These are phyloP conservation scores for Penicillium nucicola DNA, from an alignment of 495 filamentous ascomycete species.

Conservation along the genomic window DNA sequence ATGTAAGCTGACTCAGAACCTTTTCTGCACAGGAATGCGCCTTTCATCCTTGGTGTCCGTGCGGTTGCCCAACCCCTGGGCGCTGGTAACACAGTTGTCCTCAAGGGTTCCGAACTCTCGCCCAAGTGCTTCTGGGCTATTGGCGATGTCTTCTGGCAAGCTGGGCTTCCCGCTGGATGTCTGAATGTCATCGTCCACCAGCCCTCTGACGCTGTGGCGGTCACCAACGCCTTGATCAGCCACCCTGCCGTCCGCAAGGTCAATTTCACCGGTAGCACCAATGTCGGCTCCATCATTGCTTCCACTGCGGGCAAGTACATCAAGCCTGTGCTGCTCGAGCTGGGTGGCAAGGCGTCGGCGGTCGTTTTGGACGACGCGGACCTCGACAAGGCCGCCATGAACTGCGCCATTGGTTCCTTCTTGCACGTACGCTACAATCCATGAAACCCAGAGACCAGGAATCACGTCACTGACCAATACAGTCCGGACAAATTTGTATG, in stretches of 20 bases:
- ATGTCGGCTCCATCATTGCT: constrained; percentile 54
- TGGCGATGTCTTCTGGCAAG: constrained; percentile 65
- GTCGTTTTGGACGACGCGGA: constrained; percentile 60
- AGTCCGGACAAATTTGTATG: constrained; percentile 89
- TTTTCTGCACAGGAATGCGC: constrained; percentile 51
- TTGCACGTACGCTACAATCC: constrained; percentile 41
- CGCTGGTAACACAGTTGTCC: constrained; percentile 71
- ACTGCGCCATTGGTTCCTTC: constrained; percentile 51
- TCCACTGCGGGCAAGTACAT: constrained; percentile 51
- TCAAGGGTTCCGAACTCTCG: constrained; percentile 75
- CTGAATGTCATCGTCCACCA: constrained; percentile 56
- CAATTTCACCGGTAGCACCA: constrained; percentile 60
- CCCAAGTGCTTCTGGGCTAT: constrained; percentile 75
- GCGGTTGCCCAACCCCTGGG: constrained; percentile 74
- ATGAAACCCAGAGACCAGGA: not conserved
- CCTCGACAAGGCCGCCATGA: constrained; percentile 51
- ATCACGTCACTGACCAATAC: not conserved
- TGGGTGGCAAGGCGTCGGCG: constrained; percentile 60
- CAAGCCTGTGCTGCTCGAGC: constrained; percentile 60
- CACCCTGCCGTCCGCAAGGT: constrained; percentile 57
- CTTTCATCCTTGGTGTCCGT: constrained; percentile 63
- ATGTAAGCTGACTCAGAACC: constrained; percentile 3
- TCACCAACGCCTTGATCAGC: constrained; percentile 56
- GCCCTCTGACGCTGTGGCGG: constrained; percentile 47
- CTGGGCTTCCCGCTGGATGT: constrained; percentile 62